Evolutionary conservation across 208 protist species (phyloP).

Genomic region (Plasmodiophora brassicae): DNA sequence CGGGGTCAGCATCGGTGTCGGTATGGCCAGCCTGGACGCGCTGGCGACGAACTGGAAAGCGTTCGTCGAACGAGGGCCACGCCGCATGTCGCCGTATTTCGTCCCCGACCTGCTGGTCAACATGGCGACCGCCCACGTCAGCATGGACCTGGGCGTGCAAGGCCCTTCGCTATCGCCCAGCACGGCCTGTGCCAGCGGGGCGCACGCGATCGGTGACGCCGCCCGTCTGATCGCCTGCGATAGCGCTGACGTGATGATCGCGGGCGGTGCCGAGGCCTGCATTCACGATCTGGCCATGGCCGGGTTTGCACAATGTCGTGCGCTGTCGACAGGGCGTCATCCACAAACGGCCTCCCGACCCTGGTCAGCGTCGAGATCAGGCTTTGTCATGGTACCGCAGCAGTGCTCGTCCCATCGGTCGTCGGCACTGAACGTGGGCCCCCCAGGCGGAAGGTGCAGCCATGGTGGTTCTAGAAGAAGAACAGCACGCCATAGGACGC

Average conservation of each 20-base stretch:
- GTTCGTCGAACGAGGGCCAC: too few species aligned
- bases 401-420: not conserved
- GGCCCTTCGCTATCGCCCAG: conserved; percentile 79
- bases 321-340: conserved; percentile 77
- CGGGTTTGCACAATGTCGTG: conserved; percentile 73
- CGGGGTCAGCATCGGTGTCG: conserved; percentile 78
- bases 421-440: too few species aligned
- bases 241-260: conserved; percentile 73
- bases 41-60: too few species aligned
- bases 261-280: conserved; percentile 84
- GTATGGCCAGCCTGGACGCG: conserved; percentile 57
- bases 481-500: conserved; percentile 73
- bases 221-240: conserved; percentile 71
- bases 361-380: conserved; percentile 64
- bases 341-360: conserved; percentile 79
- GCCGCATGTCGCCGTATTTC: not conserved
- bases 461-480: conserved; percentile 82
- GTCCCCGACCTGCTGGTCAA: conserved; percentile 94
- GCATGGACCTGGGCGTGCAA: conserved; percentile 74
- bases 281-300: conserved; percentile 80
- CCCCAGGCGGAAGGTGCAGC: conserved; percentile 93
- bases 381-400: conserved; percentile 2
- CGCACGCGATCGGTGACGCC: conserved; percentile 89
- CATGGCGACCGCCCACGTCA: conserved; percentile 79
- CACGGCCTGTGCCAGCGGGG: conserved; percentile 93